Evolutionary conservation across 768 basidiomycete genomes (phyloP), one percentile per base, ranked within the genome.

Genomic region (Clavaria fumosa): DNA sequence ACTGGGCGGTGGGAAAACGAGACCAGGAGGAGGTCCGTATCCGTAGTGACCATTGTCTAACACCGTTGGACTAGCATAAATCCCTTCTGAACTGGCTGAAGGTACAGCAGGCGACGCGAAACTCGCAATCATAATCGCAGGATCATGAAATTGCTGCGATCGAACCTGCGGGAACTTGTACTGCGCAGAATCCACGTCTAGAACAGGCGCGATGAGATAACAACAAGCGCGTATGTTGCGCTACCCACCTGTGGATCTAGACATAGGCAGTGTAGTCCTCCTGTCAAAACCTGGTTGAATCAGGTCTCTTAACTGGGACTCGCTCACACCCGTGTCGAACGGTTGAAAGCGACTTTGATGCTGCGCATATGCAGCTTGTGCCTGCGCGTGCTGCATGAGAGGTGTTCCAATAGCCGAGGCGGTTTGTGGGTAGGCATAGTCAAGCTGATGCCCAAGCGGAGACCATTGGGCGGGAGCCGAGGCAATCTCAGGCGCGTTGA

Each of bases 41-140:
- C 56, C 38, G 50, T 64, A 46, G 9, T 58, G 50, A n/a, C 46
- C 45, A 36, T 49, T 47, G 18, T 58, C 53, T 39, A 60, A 47
- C 21, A 57, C 37, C 27, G 63, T 45, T 9, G 26, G 26, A n/a
- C 24, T 31, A 28, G 33, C 19, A 23, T 39, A 45, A 14, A 14
- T 14, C 14, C 26, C 26, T 9, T 9, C 9, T 4, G 30, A 34
- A 3, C 37, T 15, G 7, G 33, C 33, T 7, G 36, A 34, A 11
- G 5, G 11, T 15, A 23, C 9, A 20, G 35, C 17, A 6, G 33
- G 37, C 11, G 70, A 58, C 3, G 67, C 62, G 51, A 81, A 67
- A 43, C 73, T 68, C 15, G 77, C 78, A 23, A 79, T 76, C 78
- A 84, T 81, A 34, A 84, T 82, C 9, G 80, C 80, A 31, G 80